Evolutionary conservation across 768 basidiomycete genomes (phyloP).

Genomic region (Coprinopsis strossmayeri): DNA sequence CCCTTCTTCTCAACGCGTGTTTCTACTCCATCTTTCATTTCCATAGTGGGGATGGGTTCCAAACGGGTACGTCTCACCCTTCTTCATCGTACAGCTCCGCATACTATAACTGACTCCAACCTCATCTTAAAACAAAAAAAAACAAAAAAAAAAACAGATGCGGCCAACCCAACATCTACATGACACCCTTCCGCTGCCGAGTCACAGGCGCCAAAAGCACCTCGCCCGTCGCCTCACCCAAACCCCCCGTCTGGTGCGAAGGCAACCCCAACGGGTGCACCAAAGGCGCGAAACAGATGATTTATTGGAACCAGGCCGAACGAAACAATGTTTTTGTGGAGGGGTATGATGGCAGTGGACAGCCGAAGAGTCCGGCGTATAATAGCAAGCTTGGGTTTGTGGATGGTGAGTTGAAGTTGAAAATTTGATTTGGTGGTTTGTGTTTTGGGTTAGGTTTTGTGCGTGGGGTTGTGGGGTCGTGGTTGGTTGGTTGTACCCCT

Average conservation of each 20-base stretch:
- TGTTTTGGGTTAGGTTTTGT: background rate
- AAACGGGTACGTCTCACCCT: slow-evolving; percentile 26
- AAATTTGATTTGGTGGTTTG: too few relatives aligned
- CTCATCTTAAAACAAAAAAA: too few relatives aligned
- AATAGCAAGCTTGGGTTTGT: slow-evolving; percentile 42
- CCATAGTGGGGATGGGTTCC: slow-evolving; percentile 22
- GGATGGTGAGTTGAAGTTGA: slow-evolving; percentile 35
- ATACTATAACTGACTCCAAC: background rate
- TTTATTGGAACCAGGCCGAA: slow-evolving; percentile 45
- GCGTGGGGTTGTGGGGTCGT: background rate
- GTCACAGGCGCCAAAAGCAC: slow-evolving; percentile 37
- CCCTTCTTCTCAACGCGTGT: too few relatives aligned
- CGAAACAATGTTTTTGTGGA: slow-evolving; percentile 42
- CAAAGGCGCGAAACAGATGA: slow-evolving; percentile 48
- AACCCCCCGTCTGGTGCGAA: slow-evolving; percentile 50
- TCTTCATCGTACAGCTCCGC: background rate
- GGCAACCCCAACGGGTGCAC: slow-evolving; percentile 33
- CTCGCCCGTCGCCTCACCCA: slow-evolving; percentile 30
- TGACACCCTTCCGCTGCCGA: slow-evolving; percentile 39
- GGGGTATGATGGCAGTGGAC: slow-evolving; percentile 32
- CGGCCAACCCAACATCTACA: slow-evolving; percentile 49
- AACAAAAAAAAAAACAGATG: too few relatives aligned
- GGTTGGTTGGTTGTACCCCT: too few relatives aligned
- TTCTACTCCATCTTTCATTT: too few relatives aligned
- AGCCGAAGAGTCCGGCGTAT: slow-evolving; percentile 40